These are phyloP conservation scores for Pisolithus sp. DNA, from an alignment of 768 basidiomycete species.

Conservation along the genomic window DNA sequence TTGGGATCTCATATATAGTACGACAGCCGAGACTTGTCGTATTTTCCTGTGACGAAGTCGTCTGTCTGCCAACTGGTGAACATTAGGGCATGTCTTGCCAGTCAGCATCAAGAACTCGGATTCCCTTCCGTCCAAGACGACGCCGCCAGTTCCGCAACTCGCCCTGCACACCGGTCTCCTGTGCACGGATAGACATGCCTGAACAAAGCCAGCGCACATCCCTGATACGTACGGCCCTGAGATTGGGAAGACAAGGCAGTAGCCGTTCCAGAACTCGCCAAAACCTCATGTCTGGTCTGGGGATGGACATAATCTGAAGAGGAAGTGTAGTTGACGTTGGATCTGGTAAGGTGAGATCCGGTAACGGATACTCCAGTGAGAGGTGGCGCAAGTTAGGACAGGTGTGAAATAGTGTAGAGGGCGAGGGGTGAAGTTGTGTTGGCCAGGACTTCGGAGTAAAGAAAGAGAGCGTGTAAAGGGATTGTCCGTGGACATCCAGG, in stretches of 20 bases:
- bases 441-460: conserved; percentile 70
- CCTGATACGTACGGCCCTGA: conserved; percentile 52
- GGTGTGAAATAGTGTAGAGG: conserved; percentile 38
- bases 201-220: conserved; percentile 70
- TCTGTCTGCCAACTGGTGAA: background rate
- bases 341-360: conserved; percentile 35
- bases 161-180: conserved; percentile 72
- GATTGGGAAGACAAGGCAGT: conserved; percentile 49
- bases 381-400: conserved; percentile 60
- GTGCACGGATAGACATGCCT: conserved; percentile 60
- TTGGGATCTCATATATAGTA: background rate
- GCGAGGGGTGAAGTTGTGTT: conserved; percentile 50
- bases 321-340: conserved; percentile 28
- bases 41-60: background rate
- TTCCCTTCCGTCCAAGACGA: conserved; percentile 48
- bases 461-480: conserved; percentile 55
- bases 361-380: conserved; percentile 66
- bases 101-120: conserved; percentile 64
- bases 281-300: conserved; percentile 60
- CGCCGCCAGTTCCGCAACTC: conserved; percentile 73
- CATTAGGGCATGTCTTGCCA: conserved; percentile 47
- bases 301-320: conserved; percentile 65
- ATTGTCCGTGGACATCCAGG: conserved; percentile 51
- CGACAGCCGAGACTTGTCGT: background rate
- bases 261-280: conserved; percentile 49